Base-by-base conservation (phyloP, 73 alveolate species). In the Blepharisma japonicum region DNA sequence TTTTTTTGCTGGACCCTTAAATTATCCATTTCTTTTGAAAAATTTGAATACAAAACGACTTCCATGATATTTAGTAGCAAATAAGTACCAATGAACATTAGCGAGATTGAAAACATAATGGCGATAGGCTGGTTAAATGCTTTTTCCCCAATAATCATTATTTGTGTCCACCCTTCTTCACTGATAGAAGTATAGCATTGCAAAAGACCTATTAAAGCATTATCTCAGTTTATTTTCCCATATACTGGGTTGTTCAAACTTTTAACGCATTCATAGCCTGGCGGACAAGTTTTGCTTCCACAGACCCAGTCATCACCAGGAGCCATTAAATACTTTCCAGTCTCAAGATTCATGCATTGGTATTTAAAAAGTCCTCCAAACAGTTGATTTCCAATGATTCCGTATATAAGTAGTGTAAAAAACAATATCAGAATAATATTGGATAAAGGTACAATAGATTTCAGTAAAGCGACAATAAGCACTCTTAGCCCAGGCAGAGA, bases 91-190 rank as follows among this genome's bases (percentile, higher is more conserved):
- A 95, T 81, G 71, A 93, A 83, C 6, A 95, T 90, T 67, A 92
- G 88, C 3, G 92, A 77, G 38, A 89, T 82, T 78, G 90, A 95
- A 83, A 83, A 95, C 8, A 84, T 55, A 66, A 91, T 80, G 42
- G 86, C 21, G 18, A 71, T 77, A 9, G 42, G 42, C 42, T 79
- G 18, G 21, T 81, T 87, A 77, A 94, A 93, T 11, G 97, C 89
- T 77, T 81, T 53, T 55, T 83, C 68, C 14, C 89, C 88, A 47
- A 81, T 79, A 53, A 70, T 78, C 88, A 87, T 80, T 47, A 91
- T 86, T 21, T 81, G 45, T 6, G 92, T 84, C 98, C 98, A 95
- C 0, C 99, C 99, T 87, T 95, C 98, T 46, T 89, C 87, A 56
- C 98, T 79, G 68, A 84, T 90, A 32, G 77, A 81, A 0, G 80